phyloP scores from a whole-genome alignment of 2,329 filamentous ascomycete species.

The Alternaria triticimaculans region DNA sequence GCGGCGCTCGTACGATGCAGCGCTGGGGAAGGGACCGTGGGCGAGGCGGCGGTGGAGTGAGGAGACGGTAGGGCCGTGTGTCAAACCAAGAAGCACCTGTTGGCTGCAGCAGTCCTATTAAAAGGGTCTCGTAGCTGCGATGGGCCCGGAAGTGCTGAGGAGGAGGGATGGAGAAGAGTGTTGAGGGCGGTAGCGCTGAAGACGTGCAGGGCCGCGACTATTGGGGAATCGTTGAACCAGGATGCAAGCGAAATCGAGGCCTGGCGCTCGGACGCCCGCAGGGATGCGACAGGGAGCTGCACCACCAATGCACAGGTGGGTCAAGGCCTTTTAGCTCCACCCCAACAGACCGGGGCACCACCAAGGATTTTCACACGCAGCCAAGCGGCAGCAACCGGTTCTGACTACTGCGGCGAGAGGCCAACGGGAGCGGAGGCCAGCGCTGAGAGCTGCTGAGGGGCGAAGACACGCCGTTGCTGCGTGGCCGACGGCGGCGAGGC shows the following conservation, averaged over 20 bases:
- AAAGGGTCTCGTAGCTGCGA: slow-evolving; percentile 43
- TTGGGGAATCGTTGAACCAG: slow-evolving; percentile 37
- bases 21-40: slow-evolving; percentile 29
- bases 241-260: slow-evolving; percentile 41
- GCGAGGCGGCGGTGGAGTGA: slow-evolving; percentile 22
- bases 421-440: slow-evolving; percentile 19
- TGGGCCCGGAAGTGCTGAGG: slow-evolving; percentile 41
- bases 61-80: slow-evolving; percentile 17
- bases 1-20: slow-evolving; percentile 19
- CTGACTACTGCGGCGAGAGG: slow-evolving; percentile 9
- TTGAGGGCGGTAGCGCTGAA: slow-evolving; percentile 44
- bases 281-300: slow-evolving; percentile 21
- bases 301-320: slow-evolving; percentile 39
- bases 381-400: slow-evolving; percentile 42
- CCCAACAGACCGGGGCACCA: slow-evolving; percentile 42
- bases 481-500: slow-evolving; percentile 23
- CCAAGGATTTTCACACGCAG: slow-evolving; percentile 37
- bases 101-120: slow-evolving; percentile 32
- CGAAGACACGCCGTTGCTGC: neutral
- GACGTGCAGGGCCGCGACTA: slow-evolving; percentile 41
- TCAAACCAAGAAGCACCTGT: slow-evolving; percentile 19
- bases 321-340: slow-evolving; percentile 27
- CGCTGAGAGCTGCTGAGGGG: slow-evolving; percentile 10
- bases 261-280: slow-evolving; percentile 23
- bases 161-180: slow-evolving; percentile 34